A percentile compares a stretch with the other conserved stretches of the same genome.
These are phyloP conservation scores for Candida ulmi DNA, from an alignment of 805 yeast genomes.

Conservation along the genomic window DNA sequence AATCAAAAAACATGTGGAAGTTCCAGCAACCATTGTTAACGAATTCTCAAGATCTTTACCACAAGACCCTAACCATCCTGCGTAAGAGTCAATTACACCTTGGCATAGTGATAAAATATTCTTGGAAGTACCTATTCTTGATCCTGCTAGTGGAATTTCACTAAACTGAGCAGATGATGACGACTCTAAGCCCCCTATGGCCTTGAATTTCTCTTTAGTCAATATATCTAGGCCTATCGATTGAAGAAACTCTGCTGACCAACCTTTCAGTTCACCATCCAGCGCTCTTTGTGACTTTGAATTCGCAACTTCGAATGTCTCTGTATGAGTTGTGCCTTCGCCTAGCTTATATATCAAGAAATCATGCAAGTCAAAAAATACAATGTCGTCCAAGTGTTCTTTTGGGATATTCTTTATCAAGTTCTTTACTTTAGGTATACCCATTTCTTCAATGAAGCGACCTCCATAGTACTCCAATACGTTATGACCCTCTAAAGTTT, in stretches of 20 bases:
- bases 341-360: slow-evolving; percentile 29
- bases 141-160: slow-evolving; percentile 26
- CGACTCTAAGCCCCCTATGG: slow-evolving; percentile 27
- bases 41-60: slow-evolving; percentile 19
- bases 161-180: background rate
- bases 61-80: slow-evolving; percentile 43
- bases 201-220: slow-evolving; percentile 11
- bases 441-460: slow-evolving; percentile 50
- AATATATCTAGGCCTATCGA: slow-evolving; percentile 16
- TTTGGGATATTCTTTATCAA: slow-evolving; percentile 24
- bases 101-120: slow-evolving; percentile 32
- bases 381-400: slow-evolving; percentile 19
- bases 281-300: slow-evolving; percentile 30
- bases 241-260: slow-evolving; percentile 29
- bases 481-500: slow-evolving; percentile 11
- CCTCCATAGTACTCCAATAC: slow-evolving; percentile 33
- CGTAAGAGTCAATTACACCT: slow-evolving; percentile 58
- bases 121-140: slow-evolving; percentile 26
- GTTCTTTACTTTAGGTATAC: slow-evolving; percentile 44
- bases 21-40: slow-evolving; percentile 53
- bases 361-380: slow-evolving; percentile 49
- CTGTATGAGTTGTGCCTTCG: too few relatives aligned
- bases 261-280: slow-evolving; percentile 57
- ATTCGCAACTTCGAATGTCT: too few relatives aligned
- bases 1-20: slow-evolving; percentile 50